Evolutionary conservation across 1,284 basidiomycete genomes (phyloP), one percentile per base, ranked within the genome.

Genomic region (Apiotrichum porosum): DNA sequence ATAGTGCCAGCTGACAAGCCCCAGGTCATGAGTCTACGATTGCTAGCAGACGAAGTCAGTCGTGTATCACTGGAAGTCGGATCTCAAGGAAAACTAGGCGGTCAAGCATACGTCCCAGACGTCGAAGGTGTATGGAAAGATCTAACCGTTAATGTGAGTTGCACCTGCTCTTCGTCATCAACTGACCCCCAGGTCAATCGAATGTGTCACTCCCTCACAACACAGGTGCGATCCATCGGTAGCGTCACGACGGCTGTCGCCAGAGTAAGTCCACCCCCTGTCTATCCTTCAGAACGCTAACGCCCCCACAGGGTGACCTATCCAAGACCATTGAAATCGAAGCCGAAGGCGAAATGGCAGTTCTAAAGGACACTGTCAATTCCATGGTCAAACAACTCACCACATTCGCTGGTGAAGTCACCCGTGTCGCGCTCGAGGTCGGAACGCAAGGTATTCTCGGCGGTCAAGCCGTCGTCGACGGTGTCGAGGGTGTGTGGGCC

Each of bases 121-220:
- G 91, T 95, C 21, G 88, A 95, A 68, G 92, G 93, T 46, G 92
- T 94, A 26, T 95, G 91, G 92, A 83, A 85, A 52, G 87, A 93
- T 68, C 77, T 95, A 64, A 90, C 92, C 49, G 79, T 83, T 49
- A 93, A 91, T 69, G 90, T 90, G 63, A 63, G 82, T 78, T 6
- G 4, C 9, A 23, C 6, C 4, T 34, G 32, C 9, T 28, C 26
- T 28, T 2, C 54, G 47, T n/a, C n/a, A 9, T 10, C 0, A 12
- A 6, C 46, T 21, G 22, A 32, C 22, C 15, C 26, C 15, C 63
- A 90, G 83, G 87, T 90, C 58, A 92, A 93, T 75, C 81, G 88
- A 56, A 93, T 93, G 90, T 94, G 90, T 75, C 83, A 85, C 24
- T 88, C 85, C 56, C 77, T 97, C 61, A 95, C 92, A 28, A 88